A percentile compares a stretch with the other conserved stretches of the same genome.
Evolutionary conservation across 2,329 filamentous ascomycete species (phyloP).

Genomic region (Botrytis sinoallii): DNA sequence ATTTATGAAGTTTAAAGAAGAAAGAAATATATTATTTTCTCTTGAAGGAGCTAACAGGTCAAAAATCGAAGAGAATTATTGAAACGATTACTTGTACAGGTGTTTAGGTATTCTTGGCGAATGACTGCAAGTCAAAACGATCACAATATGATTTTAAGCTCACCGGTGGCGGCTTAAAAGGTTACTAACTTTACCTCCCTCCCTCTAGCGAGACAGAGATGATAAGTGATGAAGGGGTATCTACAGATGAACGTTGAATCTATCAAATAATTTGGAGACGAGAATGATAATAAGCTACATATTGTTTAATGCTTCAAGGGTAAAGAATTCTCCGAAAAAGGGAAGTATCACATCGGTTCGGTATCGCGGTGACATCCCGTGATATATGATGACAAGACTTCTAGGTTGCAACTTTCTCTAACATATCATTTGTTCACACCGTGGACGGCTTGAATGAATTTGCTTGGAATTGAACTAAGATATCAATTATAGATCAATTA

Average conservation of each 20-base stretch:
- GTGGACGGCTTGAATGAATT: not conserved
- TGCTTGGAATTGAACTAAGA: not conserved
- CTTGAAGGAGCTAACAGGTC: not conserved
- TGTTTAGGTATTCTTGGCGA: not conserved
- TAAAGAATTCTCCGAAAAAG: not conserved
- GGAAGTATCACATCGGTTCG: not conserved
- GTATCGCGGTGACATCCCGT: not conserved
- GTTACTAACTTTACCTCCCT: not conserved
- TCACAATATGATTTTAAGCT: not conserved
- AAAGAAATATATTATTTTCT: not conserved
- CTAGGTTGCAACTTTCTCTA: slow-evolving; percentile 1
- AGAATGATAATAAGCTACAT: not conserved
- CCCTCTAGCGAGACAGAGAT: not conserved
- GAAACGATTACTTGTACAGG: not conserved
- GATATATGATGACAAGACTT: slow-evolving; percentile 2
- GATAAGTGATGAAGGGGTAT: not conserved
- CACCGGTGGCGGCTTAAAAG: not conserved
- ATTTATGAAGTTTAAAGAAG: not conserved
- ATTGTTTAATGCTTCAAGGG: not conserved
- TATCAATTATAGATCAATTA: not conserved
- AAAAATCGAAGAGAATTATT: not conserved
- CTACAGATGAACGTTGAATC: not conserved
- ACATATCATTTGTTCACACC: not conserved
- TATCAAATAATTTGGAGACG: not conserved
- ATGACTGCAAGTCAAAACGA: not conserved